Conservation (phyloP, 2,329 filamentous ascomycete genomes). For the Beauveria caledonica region DNA sequence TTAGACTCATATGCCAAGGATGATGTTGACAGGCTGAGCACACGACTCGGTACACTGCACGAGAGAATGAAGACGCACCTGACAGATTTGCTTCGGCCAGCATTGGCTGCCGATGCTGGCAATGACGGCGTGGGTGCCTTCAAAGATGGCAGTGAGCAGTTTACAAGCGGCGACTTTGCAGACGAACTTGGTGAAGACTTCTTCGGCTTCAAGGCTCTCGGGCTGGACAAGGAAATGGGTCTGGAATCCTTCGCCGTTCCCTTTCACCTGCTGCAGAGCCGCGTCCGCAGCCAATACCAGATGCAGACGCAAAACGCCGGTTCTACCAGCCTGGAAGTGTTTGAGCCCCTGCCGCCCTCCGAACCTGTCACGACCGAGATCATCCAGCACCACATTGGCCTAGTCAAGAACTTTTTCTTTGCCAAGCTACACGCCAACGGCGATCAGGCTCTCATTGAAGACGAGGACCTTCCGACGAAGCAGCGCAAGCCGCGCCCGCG, state of each 20-base stretch:
- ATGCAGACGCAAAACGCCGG: conserved; percentile 60
- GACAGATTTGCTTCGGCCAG: conserved; percentile 86
- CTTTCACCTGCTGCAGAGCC: conserved; percentile 84
- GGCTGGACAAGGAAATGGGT: conserved; percentile 84
- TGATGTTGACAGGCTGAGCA: conserved; percentile 78
- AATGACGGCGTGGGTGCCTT: conserved; percentile 84
- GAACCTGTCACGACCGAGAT: conserved; percentile 74
- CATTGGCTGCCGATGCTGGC: conserved; percentile 64
- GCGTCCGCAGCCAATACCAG: conserved; percentile 79
- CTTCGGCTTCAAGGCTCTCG: conserved; percentile 95
- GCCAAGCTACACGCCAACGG: conserved; percentile 78
- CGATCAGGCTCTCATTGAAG: conserved; percentile 76
- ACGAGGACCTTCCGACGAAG: conserved; percentile 89
- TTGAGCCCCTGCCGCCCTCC: conserved; percentile 59
- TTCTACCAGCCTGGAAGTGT: conserved; percentile 50
- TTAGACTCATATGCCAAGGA: conserved; percentile 86
- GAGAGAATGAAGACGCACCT: conserved; percentile 92
- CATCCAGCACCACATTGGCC: conserved; percentile 70
- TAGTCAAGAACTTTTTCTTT: conserved; percentile 87
- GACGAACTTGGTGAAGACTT: conserved; percentile 98
- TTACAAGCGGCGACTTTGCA: conserved; percentile 92
- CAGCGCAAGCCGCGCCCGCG: conserved; percentile 69
- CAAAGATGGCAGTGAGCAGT: conserved; percentile 94
- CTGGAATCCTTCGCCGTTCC: conserved; percentile 83
- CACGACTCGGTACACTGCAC: conserved; percentile 75